Percentiles rank a stretch among this genome's conserved stretches.
These are phyloP conservation scores for Barnettozyma botsteinii DNA, from an alignment of 805 yeast genomes.

Conservation along the genomic window DNA sequence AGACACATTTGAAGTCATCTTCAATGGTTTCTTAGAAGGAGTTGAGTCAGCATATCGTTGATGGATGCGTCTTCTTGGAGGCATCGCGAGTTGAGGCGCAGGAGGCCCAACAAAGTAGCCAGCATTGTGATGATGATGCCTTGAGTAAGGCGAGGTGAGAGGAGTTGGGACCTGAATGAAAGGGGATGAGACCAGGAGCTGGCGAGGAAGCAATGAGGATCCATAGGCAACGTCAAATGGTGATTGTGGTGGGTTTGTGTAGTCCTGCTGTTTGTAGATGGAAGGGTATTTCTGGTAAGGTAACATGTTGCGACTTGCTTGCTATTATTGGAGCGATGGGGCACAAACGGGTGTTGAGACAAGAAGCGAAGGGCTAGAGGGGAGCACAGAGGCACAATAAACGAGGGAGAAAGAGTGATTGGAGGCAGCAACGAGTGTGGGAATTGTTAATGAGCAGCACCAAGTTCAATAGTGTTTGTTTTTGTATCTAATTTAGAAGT, in stretches of 20 bases:
- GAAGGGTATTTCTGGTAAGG: conserved; percentile 23
- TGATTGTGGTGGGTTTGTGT: conserved; percentile 34
- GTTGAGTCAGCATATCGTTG: background rate
- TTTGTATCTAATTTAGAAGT: no score
- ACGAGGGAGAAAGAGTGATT: no score
- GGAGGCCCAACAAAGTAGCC: conserved; percentile 16
- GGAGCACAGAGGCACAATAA: no score
- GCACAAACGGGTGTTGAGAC: no score
- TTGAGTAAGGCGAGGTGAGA: conserved; percentile 18
- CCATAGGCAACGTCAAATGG: conserved; percentile 60
- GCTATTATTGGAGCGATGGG: no score
- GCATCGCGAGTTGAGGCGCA: conserved; percentile 18
- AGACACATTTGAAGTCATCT: no score
- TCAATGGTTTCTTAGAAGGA: conserved; percentile 2
- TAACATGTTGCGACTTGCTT: no score
- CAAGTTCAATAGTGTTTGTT: no score
- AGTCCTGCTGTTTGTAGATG: conserved; percentile 14
- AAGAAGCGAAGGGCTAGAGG: background rate
- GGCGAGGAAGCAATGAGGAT: conserved; percentile 57
- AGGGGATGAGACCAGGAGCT: conserved; percentile 55
- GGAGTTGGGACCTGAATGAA: conserved; percentile 41
- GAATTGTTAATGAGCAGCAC: no score
- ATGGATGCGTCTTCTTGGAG: conserved; percentile 15
- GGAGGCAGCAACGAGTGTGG: no score
- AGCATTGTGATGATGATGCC: conserved; percentile 11